Conservation (phyloP, 257 asterid genomes). For the Solanum virginianum region DNA sequence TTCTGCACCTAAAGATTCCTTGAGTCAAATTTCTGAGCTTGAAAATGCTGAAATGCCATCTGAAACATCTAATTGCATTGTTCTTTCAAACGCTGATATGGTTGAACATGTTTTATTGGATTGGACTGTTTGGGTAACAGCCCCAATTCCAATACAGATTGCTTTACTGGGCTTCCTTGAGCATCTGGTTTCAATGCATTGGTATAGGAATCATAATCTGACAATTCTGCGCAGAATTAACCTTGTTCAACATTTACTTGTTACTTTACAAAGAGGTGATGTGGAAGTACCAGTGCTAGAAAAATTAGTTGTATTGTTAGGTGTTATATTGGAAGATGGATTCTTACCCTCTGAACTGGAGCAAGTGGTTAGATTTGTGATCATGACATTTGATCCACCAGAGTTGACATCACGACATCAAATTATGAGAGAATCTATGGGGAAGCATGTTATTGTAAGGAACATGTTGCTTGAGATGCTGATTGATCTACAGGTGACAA, state of each 20-base stretch:
- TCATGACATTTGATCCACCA: constrained; percentile 97
- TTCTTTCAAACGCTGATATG: constrained; percentile 94
- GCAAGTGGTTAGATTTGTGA: constrained; percentile 89
- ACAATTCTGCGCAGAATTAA: constrained; percentile 90
- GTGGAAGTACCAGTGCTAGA: constrained; percentile 95
- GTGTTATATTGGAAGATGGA: constrained; percentile 94
- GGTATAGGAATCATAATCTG: constrained; percentile 98
- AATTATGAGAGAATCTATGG: constrained; percentile 80
- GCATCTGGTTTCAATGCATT: constrained; percentile 98
- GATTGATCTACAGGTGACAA: constrained; percentile 93
- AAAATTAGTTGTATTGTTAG: constrained; percentile 78
- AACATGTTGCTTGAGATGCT: constrained; percentile 99
- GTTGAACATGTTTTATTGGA: constrained; percentile 99
- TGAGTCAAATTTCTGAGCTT: constrained; percentile 80
- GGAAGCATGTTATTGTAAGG: constrained; percentile 95
- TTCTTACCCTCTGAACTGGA: constrained; percentile 96
- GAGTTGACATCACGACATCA: constrained; percentile 51
- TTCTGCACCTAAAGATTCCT: constrained; percentile 79
- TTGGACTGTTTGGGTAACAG: constrained; percentile 96
- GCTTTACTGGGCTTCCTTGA: constrained; percentile 91
- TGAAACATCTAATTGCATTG: constrained; percentile 94
- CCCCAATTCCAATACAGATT: constrained; percentile 80
- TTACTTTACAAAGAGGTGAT: constrained; percentile 96
- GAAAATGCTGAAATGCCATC: constrained; percentile 63
- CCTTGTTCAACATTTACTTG: constrained; percentile 94